Evolutionary conservation across 1,284 basidiomycete species (phyloP).

Genomic region (Ceratobasidium sp.): DNA sequence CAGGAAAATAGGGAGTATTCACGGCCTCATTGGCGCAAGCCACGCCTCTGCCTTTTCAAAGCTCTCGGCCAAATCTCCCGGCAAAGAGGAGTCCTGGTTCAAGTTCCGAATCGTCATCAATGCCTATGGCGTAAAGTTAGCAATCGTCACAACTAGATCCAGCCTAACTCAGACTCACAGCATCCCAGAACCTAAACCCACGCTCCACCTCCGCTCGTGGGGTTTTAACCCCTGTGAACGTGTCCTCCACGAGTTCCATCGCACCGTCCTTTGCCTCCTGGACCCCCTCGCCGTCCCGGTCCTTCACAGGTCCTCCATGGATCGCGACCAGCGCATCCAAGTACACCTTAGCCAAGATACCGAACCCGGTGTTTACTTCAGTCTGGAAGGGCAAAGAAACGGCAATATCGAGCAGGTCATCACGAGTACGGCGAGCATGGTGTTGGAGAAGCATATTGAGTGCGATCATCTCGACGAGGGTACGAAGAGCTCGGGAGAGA

Average conservation of each 20-base stretch:
- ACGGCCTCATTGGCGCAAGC: slow-evolving; percentile 91
- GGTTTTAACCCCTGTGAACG: slow-evolving; percentile 89
- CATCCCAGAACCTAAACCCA: slow-evolving; percentile 98
- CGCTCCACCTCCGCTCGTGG: slow-evolving; percentile 91
- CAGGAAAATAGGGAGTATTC: slow-evolving; percentile 50
- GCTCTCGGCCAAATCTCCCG: slow-evolving; percentile 87
- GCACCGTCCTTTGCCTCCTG: slow-evolving; percentile 87
- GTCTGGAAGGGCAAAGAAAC: slow-evolving; percentile 92
- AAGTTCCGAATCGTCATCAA: slow-evolving; percentile 89
- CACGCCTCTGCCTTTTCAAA: slow-evolving; percentile 95
- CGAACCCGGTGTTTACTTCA: slow-evolving; percentile 98
- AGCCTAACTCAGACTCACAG: slow-evolving; percentile 69
- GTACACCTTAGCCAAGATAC: slow-evolving; percentile 96
- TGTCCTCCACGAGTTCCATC: slow-evolving; percentile 91
- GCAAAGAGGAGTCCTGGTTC: slow-evolving; percentile 81
- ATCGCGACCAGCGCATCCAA: slow-evolving; percentile 90
- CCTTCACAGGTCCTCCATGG: slow-evolving; percentile 80
- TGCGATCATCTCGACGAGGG: slow-evolving; percentile 89
- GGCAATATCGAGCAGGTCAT: slow-evolving; percentile 93
- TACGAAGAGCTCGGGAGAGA: slow-evolving; percentile 88
- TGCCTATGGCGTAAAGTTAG: slow-evolving; percentile 56
- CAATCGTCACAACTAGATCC: neutral
- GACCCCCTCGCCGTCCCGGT: slow-evolving; percentile 80
- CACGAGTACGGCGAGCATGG: slow-evolving; percentile 85
- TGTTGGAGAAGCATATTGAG: slow-evolving; percentile 91